Base-by-base conservation (phyloP, 257 asterid species). In the Fraxinus pennsylvanica region DNA sequence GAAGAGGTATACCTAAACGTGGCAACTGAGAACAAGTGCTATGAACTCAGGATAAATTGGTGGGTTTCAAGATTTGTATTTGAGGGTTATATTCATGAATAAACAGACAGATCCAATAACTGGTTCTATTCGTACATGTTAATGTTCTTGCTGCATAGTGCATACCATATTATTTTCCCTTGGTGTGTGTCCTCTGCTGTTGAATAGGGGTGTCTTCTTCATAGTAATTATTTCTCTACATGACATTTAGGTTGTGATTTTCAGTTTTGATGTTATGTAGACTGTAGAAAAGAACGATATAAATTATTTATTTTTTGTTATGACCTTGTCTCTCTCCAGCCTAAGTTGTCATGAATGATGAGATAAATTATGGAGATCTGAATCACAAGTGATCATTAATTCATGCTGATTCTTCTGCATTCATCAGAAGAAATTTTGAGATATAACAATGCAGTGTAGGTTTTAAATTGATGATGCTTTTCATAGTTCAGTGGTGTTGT, bases 371-470 rank as follows among this genome's bases (percentile, higher is more conserved):
- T 50, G 75, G 61, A 68, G 68, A 61, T n/a, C 76, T 29, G 14
- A 73, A 52, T 74, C 59, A 57, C 67, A 57, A 45, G 78, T 47
- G 75, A 25, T 73, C 63, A n/a, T 35, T 57, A 21, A 73, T 54
- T 68, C 52, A 63, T 47, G 67, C 78, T 74, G 78, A 78, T 79
- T 75, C 83, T 45, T 72, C 68, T 27, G 45, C 74, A 43, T 72
- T 72, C 68, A 70, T 69, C 65, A 52, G 61, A 39, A 54, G 65
- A 54, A 54, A 54, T 54, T 54, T 54, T 54, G 77, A 45, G 79
- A 45, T 74, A 54, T 68, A 43, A 39, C 35, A 12, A 17, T 14
- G 61, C 61, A 66, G 41, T 68, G 5, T 39, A 21, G 50, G 74
- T 70, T 45, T 67, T 74, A 29, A 47, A 32, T 52, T 38, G 36